phyloP scores from a whole-genome alignment of 805 yeast species.

The Sporopachydermia quercuum region DNA sequence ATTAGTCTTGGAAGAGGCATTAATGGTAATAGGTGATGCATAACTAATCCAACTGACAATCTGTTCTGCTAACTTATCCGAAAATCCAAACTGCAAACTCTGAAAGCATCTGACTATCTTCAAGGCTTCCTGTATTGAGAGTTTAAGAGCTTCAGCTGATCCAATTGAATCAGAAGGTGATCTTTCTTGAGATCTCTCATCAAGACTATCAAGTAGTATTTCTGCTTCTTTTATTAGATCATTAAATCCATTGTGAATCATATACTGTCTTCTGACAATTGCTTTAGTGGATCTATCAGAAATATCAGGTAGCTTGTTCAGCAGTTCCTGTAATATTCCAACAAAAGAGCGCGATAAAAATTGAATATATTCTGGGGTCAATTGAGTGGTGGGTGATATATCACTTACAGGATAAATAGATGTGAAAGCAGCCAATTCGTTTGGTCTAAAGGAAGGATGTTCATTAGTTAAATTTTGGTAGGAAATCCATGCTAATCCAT shows the following conservation, averaged over 20 bases:
- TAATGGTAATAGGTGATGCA: neutral
- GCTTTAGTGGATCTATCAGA: neutral
- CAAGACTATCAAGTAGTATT: slow-evolving; percentile 14
- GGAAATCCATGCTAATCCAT: neutral
- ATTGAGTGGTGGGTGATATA: neutral
- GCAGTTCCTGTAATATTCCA: neutral
- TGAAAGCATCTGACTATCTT: neutral
- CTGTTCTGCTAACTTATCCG: slow-evolving; percentile 1
- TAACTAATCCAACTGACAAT: neutral
- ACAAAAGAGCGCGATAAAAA: neutral
- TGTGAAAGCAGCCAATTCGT: neutral
- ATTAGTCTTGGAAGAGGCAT: neutral
- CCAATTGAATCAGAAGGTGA: neutral
- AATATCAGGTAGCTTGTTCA: neutral
- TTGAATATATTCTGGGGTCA: neutral
- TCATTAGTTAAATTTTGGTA: neutral
- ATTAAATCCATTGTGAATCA: slow-evolving; percentile 10
- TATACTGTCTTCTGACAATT: neutral
- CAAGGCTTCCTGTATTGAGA: neutral
- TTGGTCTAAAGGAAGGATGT: neutral
- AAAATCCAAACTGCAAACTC: neutral
- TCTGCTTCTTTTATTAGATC: slow-evolving; percentile 16
- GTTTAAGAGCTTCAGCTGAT: neutral
- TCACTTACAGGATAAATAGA: neutral
- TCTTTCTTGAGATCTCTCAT: slow-evolving; percentile 2